phyloP scores from a whole-genome alignment of 352 stramenopile genomes.

The Pythium grandisporangium region DNA sequence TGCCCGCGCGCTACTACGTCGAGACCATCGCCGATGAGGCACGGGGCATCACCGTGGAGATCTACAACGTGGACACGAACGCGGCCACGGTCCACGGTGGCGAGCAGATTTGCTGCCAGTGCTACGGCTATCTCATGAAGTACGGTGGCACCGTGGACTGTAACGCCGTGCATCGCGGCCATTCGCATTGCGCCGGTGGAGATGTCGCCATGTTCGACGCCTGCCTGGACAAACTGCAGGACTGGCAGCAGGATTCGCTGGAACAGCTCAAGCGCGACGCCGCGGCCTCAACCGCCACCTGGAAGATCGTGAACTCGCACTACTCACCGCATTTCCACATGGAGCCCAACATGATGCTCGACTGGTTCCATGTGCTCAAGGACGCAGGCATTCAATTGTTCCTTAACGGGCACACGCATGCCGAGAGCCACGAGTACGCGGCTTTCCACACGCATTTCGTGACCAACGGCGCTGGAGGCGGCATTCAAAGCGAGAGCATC shows the following conservation, averaged over 20 bases:
- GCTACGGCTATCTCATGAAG: slow-evolving; percentile 60
- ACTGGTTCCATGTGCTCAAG: slow-evolving; percentile 45
- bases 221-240: slow-evolving; percentile 43
- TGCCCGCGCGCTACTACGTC: slow-evolving; percentile 55
- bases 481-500: slow-evolving; percentile 70
- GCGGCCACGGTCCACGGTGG: slow-evolving; percentile 44
- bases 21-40: slow-evolving; percentile 23
- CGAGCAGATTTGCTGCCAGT: slow-evolving; percentile 71
- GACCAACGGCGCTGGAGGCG: slow-evolving; percentile 58
- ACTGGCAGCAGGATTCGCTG: slow-evolving; percentile 52
- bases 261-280: slow-evolving; percentile 40
- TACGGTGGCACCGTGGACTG: slow-evolving; percentile 30
- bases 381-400: slow-evolving; percentile 40
- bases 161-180: slow-evolving; percentile 31
- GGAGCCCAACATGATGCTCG: slow-evolving; percentile 48
- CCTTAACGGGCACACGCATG: slow-evolving; percentile 72
- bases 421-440: slow-evolving; percentile 59
- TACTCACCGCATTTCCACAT: slow-evolving; percentile 74
- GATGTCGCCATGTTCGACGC: slow-evolving; percentile 47
- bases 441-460: slow-evolving; percentile 68
- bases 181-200: slow-evolving; percentile 37
- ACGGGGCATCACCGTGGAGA: slow-evolving; percentile 38
- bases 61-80: slow-evolving; percentile 69
- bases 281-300: slow-evolving; percentile 41
- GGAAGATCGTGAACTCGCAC: slow-evolving; percentile 72